Base-by-base conservation (phyloP, 176 grass and related monocot species). In the Phyllostachys edulis region DNA sequence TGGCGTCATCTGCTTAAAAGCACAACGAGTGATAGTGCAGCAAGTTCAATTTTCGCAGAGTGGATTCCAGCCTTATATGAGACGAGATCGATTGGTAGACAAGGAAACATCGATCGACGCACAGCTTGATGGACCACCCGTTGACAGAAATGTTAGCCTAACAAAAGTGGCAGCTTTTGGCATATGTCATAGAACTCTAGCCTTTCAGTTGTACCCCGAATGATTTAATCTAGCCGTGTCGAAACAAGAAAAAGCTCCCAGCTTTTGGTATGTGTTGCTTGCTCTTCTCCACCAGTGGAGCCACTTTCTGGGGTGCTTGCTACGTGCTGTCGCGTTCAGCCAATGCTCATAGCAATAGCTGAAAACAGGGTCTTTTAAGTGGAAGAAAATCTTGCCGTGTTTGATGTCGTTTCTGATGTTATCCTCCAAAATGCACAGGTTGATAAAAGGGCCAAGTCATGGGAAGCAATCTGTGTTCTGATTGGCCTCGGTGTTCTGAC, bases 1-100 rank as follows among this genome's bases (percentile, higher is more conserved):
- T 77, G 63, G 6, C 60, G 34, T n/a, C 62, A 51, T 85, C 68
- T 69, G 37, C 50, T 4, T 57, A 68, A 75, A 84, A 32, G 47
- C 55, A 51, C 46, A 59, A 29, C 16, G 11, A 40, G 41, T 69
- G 82, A n/a, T 73, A 34, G 32, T 34, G 17, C 13, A 51, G 69
- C 52, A 13, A 15, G 49, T 67, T 85, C 87, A 57, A 1, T 44
- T 61, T 21, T 27, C 62, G 61, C 39, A 36, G 12, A 75, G 76
- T 85, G 82, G 87, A 63, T 61, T 59, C 63, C 76, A 85, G 27
- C 81, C 54, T 45, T 59, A 82, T 63, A 63, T 26, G 27, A 38
- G 41, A 60, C 23, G 37, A 88, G 34, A 34, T 46, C 18, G 54
- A 82, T 69, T 47, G 26, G 7, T 57, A 46, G 34, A 77, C 29